phyloP scores from a whole-genome alignment of 441 rosid genomes.

The Monsonia emarginata region DNA sequence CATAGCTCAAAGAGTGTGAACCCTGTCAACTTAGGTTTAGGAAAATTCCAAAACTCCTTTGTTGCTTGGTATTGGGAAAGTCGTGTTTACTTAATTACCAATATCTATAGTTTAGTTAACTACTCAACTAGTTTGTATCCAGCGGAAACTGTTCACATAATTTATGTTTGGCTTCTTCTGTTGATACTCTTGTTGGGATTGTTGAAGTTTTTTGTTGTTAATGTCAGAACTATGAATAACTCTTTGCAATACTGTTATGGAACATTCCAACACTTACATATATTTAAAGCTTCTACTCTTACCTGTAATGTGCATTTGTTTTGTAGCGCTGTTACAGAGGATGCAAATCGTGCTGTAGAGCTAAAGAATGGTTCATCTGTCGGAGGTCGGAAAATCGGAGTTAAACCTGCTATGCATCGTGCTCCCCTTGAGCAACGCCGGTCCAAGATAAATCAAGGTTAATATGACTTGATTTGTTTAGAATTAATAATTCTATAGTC shows the following conservation, averaged over 20 bases:
- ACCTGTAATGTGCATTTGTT: constrained; percentile 9
- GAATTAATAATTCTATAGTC: neutral
- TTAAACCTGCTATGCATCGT: constrained; percentile 73
- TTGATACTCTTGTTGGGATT: too few species aligned
- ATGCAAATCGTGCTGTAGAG: constrained; percentile 74
- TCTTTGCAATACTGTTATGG: neutral
- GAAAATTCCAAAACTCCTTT: neutral
- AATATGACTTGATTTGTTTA: constrained; percentile 14
- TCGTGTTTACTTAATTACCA: neutral
- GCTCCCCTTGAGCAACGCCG: constrained; percentile 68
- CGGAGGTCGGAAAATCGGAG: constrained; percentile 71
- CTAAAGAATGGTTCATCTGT: constrained; percentile 51
- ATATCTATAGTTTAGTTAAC: neutral
- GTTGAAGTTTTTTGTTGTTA: neutral
- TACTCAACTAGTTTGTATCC: too few species aligned
- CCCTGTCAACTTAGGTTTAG: neutral
- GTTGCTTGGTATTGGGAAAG: neutral
- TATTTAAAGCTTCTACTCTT: neutral
- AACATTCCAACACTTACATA: neutral
- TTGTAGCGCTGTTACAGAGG: constrained; percentile 73
- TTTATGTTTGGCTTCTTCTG: too few species aligned
- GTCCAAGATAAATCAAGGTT: constrained; percentile 54
- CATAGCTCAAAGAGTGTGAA: too few species aligned
- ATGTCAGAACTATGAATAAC: neutral
- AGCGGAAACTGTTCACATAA: too few species aligned